Evolutionary conservation across 2,329 filamentous ascomycete genomes (phyloP).

Genomic region (Dryadomyces sulphureus): DNA sequence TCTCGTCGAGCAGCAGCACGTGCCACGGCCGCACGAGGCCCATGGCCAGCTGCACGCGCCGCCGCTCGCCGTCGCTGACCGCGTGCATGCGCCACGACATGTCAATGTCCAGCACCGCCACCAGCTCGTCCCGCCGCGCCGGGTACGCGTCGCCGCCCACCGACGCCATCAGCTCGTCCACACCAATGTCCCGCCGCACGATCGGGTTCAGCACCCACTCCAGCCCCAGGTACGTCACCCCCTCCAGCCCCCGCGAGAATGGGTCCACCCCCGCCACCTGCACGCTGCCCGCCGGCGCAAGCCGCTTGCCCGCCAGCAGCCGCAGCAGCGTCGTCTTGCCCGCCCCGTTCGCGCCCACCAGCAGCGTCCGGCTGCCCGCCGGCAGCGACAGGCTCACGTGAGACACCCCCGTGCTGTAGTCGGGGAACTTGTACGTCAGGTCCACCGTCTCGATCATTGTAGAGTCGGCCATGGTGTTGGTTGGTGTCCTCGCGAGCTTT

Average conservation of each 20-base stretch:
- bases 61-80: conserved; percentile 81
- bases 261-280: conserved; percentile 73
- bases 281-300: conserved; percentile 65
- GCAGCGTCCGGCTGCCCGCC: conserved; percentile 67
- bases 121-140: conserved; percentile 70
- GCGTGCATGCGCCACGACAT: conserved; percentile 88
- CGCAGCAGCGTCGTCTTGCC: conserved; percentile 95
- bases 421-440: conserved; percentile 80
- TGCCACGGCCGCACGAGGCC: conserved; percentile 83
- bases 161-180: conserved; percentile 67
- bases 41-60: conserved; percentile 92
- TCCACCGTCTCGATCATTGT: conserved; percentile 53
- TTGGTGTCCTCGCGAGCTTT: not conserved
- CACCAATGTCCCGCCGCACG: conserved; percentile 87
- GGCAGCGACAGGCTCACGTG: conserved; percentile 66
- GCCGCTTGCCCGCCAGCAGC: conserved; percentile 85
- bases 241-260: conserved; percentile 78
- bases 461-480: not conserved
- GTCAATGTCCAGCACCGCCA: conserved; percentile 83
- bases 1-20: conserved; percentile 83
- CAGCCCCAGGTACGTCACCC: conserved; percentile 90
- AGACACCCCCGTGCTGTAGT: conserved; percentile 64
- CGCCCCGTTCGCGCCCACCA: conserved; percentile 93
- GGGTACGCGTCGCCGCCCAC: conserved; percentile 79
- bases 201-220: conserved; percentile 98